Evolutionary conservation across 2,329 filamentous ascomycete species (phyloP).

Genomic region (Alternaria burnsii): DNA sequence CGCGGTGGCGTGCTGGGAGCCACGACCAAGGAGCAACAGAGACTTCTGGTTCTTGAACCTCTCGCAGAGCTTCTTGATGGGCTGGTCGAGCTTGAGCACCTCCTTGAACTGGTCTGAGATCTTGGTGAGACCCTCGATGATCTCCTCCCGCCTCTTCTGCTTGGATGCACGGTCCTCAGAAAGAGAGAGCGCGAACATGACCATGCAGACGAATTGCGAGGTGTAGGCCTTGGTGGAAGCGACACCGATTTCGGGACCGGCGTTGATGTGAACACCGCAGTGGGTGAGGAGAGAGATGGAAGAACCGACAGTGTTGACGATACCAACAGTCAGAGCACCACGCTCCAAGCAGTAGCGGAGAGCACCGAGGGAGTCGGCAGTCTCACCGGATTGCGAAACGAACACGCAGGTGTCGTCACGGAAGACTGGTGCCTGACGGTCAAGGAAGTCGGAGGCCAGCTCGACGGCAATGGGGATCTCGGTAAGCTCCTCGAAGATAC

Average conservation of each 20-base stretch:
- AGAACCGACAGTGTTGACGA: conserved; percentile 98
- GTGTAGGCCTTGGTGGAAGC: conserved; percentile 99
- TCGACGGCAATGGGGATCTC: conserved; percentile 98
- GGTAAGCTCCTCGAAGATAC: conserved; percentile 95
- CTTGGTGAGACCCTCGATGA: conserved; percentile 89
- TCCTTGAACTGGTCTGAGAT: conserved; percentile 92
- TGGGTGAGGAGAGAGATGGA: conserved; percentile 98
- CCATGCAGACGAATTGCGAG: conserved; percentile 98
- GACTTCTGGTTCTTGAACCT: conserved; percentile 99
- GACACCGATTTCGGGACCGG: conserved; percentile 97
- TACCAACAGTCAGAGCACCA: conserved; percentile 94
- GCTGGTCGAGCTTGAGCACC: conserved; percentile 88
- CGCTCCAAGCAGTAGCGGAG: conserved; percentile 98
- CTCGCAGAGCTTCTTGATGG: conserved; percentile 92
- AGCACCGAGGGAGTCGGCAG: conserved; percentile 95
- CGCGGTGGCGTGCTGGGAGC: conserved; percentile 95
- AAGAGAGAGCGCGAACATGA: conserved; percentile 98
- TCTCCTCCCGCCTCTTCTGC: conserved; percentile 88
- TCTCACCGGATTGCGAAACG: conserved; percentile 98
- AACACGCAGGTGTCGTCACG: conserved; percentile 99
- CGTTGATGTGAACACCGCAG: conserved; percentile 99
- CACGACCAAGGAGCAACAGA: conserved; percentile 89
- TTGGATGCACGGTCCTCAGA: conserved; percentile 97
- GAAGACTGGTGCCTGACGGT: conserved; percentile 96
- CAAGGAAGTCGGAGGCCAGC: conserved; percentile 96